phyloP scores from a whole-genome alignment of 2,329 filamentous ascomycete genomes.

The Tolypocladium ophioglossoides region DNA sequence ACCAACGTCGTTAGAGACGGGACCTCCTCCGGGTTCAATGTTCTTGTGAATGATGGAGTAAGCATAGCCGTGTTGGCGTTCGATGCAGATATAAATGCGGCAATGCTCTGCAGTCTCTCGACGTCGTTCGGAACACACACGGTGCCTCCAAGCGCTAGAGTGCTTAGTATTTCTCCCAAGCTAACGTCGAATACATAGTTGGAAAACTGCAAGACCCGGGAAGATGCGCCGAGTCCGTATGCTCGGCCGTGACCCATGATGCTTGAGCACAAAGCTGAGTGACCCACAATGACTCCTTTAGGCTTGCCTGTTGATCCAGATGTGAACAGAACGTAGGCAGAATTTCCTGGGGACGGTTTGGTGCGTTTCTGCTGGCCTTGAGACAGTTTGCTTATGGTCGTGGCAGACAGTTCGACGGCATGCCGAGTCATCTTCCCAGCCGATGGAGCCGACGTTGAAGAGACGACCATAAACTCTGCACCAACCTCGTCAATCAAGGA shows the following conservation, averaged over 20 bases:
- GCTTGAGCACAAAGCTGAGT: conserved; percentile 41
- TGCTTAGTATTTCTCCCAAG: conserved; percentile 17
- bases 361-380: no score
- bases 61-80: background rate
- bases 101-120: conserved; percentile 4
- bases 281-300: conserved; percentile 21
- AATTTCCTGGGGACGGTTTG: no score
- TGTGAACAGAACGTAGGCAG: conserved; percentile 15
- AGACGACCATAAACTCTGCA: no score
- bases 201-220: conserved; percentile 42
- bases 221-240: conserved; percentile 32
- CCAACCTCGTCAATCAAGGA: no score
- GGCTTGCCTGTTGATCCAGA: conserved; percentile 16
- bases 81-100: background rate
- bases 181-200: conserved; percentile 39
- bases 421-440: no score
- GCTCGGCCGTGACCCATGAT: conserved; percentile 35
- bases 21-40: conserved; percentile 6
- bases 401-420: no score
- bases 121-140: conserved; percentile 11
- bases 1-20: conserved; percentile 4
- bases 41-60: conserved; percentile 5
- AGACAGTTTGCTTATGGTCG: no score
- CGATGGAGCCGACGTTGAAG: no score
- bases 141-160: conserved; percentile 9